phyloP scores from a whole-genome alignment of 2,329 filamentous ascomycete genomes.

The Aspergillus quadricinctus region DNA sequence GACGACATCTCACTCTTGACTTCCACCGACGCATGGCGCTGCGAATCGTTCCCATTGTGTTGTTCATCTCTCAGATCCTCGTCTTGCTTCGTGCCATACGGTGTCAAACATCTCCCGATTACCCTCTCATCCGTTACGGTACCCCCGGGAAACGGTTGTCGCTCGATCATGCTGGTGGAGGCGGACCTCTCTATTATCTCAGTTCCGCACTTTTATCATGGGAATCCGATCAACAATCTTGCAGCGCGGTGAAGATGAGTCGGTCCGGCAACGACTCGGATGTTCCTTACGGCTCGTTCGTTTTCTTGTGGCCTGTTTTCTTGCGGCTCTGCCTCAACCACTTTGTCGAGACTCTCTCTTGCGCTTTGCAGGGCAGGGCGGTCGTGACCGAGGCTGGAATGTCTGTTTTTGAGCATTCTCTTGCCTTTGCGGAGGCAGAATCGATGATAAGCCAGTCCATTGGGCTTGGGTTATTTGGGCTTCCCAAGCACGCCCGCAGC shows the following conservation, averaged over 20 bases:
- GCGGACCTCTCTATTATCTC: slow-evolving; percentile 65
- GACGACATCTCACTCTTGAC: slow-evolving; percentile 70
- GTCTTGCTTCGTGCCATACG: slow-evolving; percentile 77
- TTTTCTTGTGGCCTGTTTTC: slow-evolving; percentile 54
- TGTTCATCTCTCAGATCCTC: slow-evolving; percentile 65
- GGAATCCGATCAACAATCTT: slow-evolving; percentile 69
- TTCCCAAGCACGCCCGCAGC: slow-evolving; percentile 41
- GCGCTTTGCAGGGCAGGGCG: slow-evolving; percentile 77
- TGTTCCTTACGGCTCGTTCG: slow-evolving; percentile 71
- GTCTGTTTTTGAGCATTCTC: slow-evolving; percentile 92
- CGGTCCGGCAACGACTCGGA: slow-evolving; percentile 49
- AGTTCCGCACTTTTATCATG: slow-evolving; percentile 70
- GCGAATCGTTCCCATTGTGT: slow-evolving; percentile 65
- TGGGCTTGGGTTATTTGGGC: slow-evolving; percentile 62
- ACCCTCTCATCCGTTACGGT: slow-evolving; percentile 65
- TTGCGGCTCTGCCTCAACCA: slow-evolving; percentile 63
- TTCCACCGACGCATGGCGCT: slow-evolving; percentile 69
- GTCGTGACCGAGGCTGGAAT: slow-evolving; percentile 85
- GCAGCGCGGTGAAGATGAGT: slow-evolving; percentile 69
- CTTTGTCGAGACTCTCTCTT: slow-evolving; percentile 83
- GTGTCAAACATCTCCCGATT: slow-evolving; percentile 80
- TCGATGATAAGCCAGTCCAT: slow-evolving; percentile 78
- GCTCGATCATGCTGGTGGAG: slow-evolving; percentile 66
- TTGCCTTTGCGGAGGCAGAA: slow-evolving; percentile 94
- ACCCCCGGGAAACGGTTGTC: slow-evolving; percentile 61